Conservation (phyloP, 805 yeast genomes). For the Candida andamanensis region DNA sequence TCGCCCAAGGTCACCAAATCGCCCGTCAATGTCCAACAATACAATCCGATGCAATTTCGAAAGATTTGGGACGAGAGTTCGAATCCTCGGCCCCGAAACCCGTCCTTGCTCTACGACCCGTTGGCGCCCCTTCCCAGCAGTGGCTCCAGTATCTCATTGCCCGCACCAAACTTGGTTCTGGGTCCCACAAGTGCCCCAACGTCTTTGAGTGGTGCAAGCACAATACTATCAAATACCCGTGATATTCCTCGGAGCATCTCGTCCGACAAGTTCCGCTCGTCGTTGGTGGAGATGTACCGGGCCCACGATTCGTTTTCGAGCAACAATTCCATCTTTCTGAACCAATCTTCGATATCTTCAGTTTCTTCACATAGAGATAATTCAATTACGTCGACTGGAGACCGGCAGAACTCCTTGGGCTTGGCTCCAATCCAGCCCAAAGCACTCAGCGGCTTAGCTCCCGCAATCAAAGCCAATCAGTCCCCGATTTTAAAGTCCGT, state of each 20-base stretch:
- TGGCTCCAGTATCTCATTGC: slow-evolving; percentile 4
- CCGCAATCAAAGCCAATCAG: too few relatives aligned
- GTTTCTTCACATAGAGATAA: slow-evolving; percentile 17
- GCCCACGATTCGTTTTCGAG: slow-evolving; percentile 14
- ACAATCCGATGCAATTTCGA: slow-evolving; percentile 28
- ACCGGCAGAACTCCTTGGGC: too few relatives aligned
- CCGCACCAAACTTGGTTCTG: background rate
- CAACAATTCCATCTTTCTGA: slow-evolving; percentile 29
- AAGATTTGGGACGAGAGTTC: slow-evolving; percentile 32
- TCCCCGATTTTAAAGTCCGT: too few relatives aligned
- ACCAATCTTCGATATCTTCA: slow-evolving; percentile 31
- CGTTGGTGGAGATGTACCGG: slow-evolving; percentile 25
- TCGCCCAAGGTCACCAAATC: background rate
- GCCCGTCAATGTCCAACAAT: slow-evolving; percentile 13
- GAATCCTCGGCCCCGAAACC: slow-evolving; percentile 29
- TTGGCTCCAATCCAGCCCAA: too few relatives aligned
- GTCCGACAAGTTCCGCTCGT: slow-evolving; percentile 30
- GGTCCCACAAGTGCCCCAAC: background rate
- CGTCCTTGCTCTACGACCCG: slow-evolving; percentile 47
- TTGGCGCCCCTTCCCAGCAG: slow-evolving; percentile 36
- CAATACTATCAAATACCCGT: slow-evolving; percentile 2
- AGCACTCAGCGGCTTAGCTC: too few relatives aligned
- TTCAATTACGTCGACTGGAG: slow-evolving; percentile 7
- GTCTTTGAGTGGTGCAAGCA: background rate
- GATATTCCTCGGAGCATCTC: slow-evolving; percentile 14